These are phyloP conservation scores for Phallus indusiatus DNA, from an alignment of 768 basidiomycete species.

Conservation along the genomic window DNA sequence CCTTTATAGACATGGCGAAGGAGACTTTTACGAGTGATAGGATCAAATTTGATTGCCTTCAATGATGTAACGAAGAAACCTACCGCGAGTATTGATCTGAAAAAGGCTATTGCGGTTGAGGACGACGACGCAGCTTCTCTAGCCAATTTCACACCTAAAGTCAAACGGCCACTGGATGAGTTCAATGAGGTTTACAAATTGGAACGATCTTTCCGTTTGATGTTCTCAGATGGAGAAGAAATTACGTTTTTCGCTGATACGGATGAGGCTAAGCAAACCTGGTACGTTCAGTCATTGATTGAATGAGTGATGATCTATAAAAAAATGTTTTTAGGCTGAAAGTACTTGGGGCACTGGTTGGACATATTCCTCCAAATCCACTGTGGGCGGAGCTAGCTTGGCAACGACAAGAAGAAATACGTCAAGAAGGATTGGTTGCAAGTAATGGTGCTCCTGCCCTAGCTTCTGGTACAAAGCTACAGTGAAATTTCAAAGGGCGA, in stretches of 20 bases:
- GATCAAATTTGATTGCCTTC: slow-evolving; percentile 79
- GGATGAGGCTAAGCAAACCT: slow-evolving; percentile 77
- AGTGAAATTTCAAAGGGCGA: too few relatives aligned
- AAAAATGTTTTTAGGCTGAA: slow-evolving; percentile 52
- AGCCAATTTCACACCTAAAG: slow-evolving; percentile 34
- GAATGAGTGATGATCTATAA: neutral
- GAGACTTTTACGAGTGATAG: slow-evolving; percentile 75
- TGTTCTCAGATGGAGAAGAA: slow-evolving; percentile 68
- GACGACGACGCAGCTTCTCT: slow-evolving; percentile 51
- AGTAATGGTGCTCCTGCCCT: neutral
- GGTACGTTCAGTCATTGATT: slow-evolving; percentile 41
- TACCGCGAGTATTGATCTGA: slow-evolving; percentile 83
- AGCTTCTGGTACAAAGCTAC: too few relatives aligned
- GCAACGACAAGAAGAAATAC: slow-evolving; percentile 58
- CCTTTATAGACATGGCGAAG: slow-evolving; percentile 64
- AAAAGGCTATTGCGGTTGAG: slow-evolving; percentile 67
- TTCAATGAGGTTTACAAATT: slow-evolving; percentile 59
- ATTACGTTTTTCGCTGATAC: slow-evolving; percentile 90
- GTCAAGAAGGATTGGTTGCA: neutral
- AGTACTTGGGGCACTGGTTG: slow-evolving; percentile 74
- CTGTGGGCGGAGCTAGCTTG: slow-evolving; percentile 89
- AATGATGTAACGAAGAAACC: slow-evolving; percentile 90
- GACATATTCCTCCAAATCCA: slow-evolving; percentile 85
- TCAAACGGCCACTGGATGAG: slow-evolving; percentile 37
- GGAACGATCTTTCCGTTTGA: slow-evolving; percentile 75